Percentiles rank a stretch among this genome's conserved stretches.
phyloP scores from a whole-genome alignment of 345 rosid species.

The Gossypium bickii region DNA sequence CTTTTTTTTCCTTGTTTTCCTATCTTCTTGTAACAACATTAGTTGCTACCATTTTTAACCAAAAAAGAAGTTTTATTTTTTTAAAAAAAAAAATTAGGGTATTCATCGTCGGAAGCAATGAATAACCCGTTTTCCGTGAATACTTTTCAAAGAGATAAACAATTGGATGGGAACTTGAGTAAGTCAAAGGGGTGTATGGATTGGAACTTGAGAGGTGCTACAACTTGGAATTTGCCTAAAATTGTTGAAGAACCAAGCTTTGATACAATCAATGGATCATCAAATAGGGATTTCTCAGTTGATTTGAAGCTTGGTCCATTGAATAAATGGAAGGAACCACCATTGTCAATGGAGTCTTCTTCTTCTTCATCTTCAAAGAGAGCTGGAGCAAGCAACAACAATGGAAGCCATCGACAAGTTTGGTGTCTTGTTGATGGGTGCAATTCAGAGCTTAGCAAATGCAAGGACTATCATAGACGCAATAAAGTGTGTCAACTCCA shows the following conservation, averaged over 20 bases:
- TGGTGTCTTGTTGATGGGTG: slow-evolving; percentile 79
- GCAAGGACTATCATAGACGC: slow-evolving; percentile 75
- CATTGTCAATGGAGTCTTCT: slow-evolving; percentile 22
- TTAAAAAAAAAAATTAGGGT: no score
- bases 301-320: slow-evolving; percentile 74
- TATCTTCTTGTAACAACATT: background rate
- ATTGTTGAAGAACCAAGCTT: slow-evolving; percentile 45
- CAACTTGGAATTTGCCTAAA: slow-evolving; percentile 51
- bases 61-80: no score
- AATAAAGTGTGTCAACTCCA: slow-evolving; percentile 85
- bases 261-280: slow-evolving; percentile 37
- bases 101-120: no score
- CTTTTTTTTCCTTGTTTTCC: slow-evolving; percentile 13
- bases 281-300: slow-evolving; percentile 50
- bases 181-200: slow-evolving; percentile 37
- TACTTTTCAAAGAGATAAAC: background rate
- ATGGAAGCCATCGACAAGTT: slow-evolving; percentile 38
- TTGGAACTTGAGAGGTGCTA: slow-evolving; percentile 54
- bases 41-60: no score
- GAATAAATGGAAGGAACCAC: slow-evolving; percentile 42
- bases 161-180: no score
- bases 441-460: slow-evolving; percentile 58
- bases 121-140: background rate
- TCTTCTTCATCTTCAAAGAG: slow-evolving; percentile 48
- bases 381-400: slow-evolving; percentile 35